Percentiles rank a stretch among this genome's conserved stretches.
Conservation (phyloP, 805 yeast genomes). For the Wickerhamiella bombiphila region DNA sequence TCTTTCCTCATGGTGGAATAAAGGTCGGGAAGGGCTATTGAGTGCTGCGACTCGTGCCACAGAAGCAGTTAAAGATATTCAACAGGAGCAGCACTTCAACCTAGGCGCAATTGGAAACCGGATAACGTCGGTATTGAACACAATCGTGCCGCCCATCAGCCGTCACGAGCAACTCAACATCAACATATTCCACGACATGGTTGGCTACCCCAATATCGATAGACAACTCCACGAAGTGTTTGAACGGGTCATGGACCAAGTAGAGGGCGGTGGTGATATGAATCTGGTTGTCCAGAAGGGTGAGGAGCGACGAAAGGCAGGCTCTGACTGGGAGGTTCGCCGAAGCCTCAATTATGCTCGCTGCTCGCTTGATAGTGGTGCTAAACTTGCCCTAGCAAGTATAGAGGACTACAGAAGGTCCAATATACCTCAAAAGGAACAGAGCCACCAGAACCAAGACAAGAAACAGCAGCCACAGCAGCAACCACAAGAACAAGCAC, state of each 20-base stretch:
- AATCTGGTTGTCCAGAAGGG: slow-evolving; percentile 37
- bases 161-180: slow-evolving; percentile 31
- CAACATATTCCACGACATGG: slow-evolving; percentile 32
- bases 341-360: slow-evolving; percentile 52
- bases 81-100: slow-evolving; percentile 19
- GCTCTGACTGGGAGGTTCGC: slow-evolving; percentile 22
- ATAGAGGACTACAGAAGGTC: slow-evolving; percentile 49
- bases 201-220: slow-evolving; percentile 34
- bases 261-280: slow-evolving; percentile 53
- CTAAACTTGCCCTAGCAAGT: slow-evolving; percentile 76
- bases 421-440: slow-evolving; percentile 11
- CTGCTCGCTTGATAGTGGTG: slow-evolving; percentile 73
- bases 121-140: slow-evolving; percentile 26
- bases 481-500: slow-evolving; percentile 8
- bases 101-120: slow-evolving; percentile 21
- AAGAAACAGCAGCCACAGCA: slow-evolving; percentile 1
- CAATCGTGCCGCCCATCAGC: slow-evolving; percentile 32
- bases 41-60: slow-evolving; percentile 24
- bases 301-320: slow-evolving; percentile 25
- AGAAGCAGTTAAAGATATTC: slow-evolving; percentile 9
- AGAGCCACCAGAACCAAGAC: slow-evolving; percentile 12
- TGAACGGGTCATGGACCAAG: slow-evolving; percentile 46
- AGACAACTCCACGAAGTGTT: slow-evolving; percentile 36
- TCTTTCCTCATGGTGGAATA: slow-evolving; percentile 25
- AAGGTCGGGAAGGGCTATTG: slow-evolving; percentile 28